A percentile compares a stretch with the other conserved stretches of the same genome.
These are phyloP conservation scores for Cryphonectria japonica DNA, from an alignment of 2,329 filamentous ascomycete genomes.

Conservation along the genomic window DNA sequence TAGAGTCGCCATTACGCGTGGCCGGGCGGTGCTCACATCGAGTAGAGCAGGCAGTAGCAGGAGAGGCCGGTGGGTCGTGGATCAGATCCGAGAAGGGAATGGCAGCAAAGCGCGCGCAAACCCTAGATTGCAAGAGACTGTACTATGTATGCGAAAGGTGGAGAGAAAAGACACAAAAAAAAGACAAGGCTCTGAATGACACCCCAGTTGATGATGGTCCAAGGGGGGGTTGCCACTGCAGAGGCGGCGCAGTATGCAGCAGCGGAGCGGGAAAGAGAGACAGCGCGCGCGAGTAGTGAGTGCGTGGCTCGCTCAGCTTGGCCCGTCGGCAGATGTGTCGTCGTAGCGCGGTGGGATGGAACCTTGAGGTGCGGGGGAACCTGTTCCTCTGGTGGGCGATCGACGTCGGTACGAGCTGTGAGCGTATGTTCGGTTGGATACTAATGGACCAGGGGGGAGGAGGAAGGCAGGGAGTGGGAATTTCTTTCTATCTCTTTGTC, in stretches of 20 bases:
- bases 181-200: not conserved
- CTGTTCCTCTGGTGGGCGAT: not conserved
- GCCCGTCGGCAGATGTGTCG: not conserved
- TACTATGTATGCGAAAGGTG: not conserved
- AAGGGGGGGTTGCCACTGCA: not conserved
- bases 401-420: conserved; percentile 7
- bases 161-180: not conserved
- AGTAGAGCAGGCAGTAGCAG: conserved; percentile 9
- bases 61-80: not conserved
- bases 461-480: not conserved
- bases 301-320: conserved; percentile 4
- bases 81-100: not conserved
- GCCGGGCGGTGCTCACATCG: conserved; percentile 16
- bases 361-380: conserved; percentile 8
- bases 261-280: not conserved
- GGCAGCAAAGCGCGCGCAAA: not conserved
- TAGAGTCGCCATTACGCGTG: conserved; percentile 50
- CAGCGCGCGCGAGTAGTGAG: not conserved
- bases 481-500: not conserved
- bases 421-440: not conserved
- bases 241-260: not conserved
- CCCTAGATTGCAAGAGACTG: not conserved
- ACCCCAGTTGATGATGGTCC: not conserved
- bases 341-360: not conserved
- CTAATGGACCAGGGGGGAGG: not conserved